These are phyloP conservation scores for Clonostachys sp. DNA, from an alignment of 2,329 filamentous ascomycete species.

Conservation along the genomic window DNA sequence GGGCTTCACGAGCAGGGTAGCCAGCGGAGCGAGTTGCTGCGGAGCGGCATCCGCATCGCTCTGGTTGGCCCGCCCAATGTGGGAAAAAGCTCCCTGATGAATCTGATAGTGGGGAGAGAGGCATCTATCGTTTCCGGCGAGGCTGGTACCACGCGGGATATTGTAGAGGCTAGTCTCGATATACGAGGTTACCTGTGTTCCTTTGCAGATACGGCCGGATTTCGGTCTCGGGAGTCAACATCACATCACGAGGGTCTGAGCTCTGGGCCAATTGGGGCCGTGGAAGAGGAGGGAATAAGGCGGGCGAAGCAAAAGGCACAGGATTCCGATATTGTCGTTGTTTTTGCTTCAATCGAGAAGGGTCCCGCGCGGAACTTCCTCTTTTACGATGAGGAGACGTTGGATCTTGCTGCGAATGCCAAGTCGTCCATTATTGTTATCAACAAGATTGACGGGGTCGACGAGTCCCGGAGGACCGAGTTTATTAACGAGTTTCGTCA, in stretches of 20 bases:
- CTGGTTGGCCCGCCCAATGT: constrained; percentile 89
- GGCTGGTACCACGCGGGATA: constrained; percentile 88
- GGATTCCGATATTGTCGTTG: constrained; percentile 81
- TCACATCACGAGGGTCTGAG: constrained; percentile 3
- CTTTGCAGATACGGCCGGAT: constrained; percentile 92
- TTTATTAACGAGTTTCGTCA: constrained; percentile 35
- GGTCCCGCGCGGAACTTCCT: constrained; percentile 32
- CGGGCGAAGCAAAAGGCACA: constrained; percentile 76
- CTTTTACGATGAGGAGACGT: constrained; percentile 49
- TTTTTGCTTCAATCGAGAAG: constrained; percentile 70
- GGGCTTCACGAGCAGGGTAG: constrained; percentile 69
- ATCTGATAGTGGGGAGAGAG: constrained; percentile 82
- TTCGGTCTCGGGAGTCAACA: constrained; percentile 44
- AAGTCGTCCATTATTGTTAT: constrained; percentile 48
- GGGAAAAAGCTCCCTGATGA: constrained; percentile 92
- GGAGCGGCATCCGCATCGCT: constrained; percentile 81
- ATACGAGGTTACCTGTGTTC: constrained; percentile 85
- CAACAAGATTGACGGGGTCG: constrained; percentile 57
- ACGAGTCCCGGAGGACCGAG: constrained; percentile 20
- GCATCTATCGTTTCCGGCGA: constrained; percentile 93
- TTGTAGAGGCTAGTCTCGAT: constrained; percentile 89
- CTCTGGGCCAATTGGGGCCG: constrained; percentile 50
- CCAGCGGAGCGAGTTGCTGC: constrained; percentile 75
- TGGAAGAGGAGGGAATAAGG: constrained; percentile 88
- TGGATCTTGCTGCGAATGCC: constrained; percentile 45